These are phyloP conservation scores for Teunomyces funiuensis DNA, from an alignment of 805 yeast species.

Conservation along the genomic window DNA sequence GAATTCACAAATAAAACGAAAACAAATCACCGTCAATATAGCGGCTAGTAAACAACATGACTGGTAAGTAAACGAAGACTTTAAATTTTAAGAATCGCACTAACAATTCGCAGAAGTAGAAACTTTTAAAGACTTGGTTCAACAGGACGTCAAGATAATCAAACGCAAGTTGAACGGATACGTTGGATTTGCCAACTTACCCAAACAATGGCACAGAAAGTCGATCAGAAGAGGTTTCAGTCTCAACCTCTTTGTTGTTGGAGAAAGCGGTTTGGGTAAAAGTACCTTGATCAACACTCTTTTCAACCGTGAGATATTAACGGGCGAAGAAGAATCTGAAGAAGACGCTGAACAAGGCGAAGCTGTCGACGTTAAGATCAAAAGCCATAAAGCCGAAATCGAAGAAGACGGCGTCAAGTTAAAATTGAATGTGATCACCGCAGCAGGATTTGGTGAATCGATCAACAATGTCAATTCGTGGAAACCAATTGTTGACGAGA, in stretches of 20 bases:
- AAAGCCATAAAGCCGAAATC: constrained; percentile 55
- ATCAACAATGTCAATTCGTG: constrained; percentile 72
- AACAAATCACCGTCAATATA: constrained; percentile 5
- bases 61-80: constrained; percentile 4
- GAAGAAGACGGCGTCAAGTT: constrained; percentile 94
- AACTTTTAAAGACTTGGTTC: constrained; percentile 14
- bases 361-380: constrained; percentile 47
- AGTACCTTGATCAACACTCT: constrained; percentile 88
- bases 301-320: constrained; percentile 50
- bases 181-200: constrained; percentile 96
- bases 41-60: constrained; percentile 6
- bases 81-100: not conserved
- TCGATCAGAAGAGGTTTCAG: constrained; percentile 78
- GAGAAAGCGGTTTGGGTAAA: constrained; percentile 91
- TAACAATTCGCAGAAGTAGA: constrained; percentile 16
- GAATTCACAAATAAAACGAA: constrained; percentile 3
- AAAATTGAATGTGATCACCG: constrained; percentile 77
- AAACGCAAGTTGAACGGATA: constrained; percentile 85
- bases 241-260: constrained; percentile 86
- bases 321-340: constrained; percentile 25
- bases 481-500: constrained; percentile 90
- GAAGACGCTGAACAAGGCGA: constrained; percentile 17
- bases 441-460: constrained; percentile 93
- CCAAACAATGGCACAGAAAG: constrained; percentile 98
- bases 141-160: constrained; percentile 57